Conservation (phyloP, 176 grass and related monocot species). For the Musa beccarii region DNA sequence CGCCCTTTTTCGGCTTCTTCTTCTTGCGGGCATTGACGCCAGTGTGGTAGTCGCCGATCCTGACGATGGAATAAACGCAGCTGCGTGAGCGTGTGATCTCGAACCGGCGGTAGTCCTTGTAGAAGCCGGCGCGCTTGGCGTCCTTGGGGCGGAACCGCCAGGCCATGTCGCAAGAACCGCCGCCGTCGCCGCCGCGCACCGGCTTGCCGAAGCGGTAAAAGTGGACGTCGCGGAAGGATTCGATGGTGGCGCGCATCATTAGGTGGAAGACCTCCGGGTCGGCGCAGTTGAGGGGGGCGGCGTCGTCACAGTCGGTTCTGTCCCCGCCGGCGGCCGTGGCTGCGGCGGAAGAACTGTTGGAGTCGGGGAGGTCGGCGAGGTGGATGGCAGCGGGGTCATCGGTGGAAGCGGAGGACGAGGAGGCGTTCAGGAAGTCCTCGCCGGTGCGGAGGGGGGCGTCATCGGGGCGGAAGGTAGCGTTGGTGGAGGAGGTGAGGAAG, state of each 20-base stretch:
- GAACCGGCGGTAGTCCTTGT: conserved; percentile 79
- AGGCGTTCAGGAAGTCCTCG: conserved; percentile 18
- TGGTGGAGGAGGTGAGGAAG: conserved; percentile 10
- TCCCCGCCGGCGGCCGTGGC: neutral
- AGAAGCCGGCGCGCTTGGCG: conserved; percentile 24
- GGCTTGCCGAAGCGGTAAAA: conserved; percentile 67
- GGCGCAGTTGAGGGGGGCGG: conserved; percentile 41
- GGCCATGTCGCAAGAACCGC: conserved; percentile 67
- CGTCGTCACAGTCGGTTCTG: conserved; percentile 19
- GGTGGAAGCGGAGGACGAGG: neutral
- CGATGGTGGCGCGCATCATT: conserved; percentile 57
- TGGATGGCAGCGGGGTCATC: neutral
- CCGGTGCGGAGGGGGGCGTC: conserved; percentile 7
- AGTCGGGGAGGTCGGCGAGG: neutral
- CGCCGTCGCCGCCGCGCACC: conserved; percentile 26
- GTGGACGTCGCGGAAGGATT: conserved; percentile 51
- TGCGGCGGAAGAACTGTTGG: neutral
- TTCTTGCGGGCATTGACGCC: conserved; percentile 56
- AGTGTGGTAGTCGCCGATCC: conserved; percentile 57
- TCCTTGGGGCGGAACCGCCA: conserved; percentile 45
- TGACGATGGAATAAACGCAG: conserved; percentile 44
- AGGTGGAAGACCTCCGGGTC: conserved; percentile 52
- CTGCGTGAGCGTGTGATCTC: conserved; percentile 29
- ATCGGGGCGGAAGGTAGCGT: conserved; percentile 27
- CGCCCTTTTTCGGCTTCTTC: neutral